Percentiles rank a stretch among this genome's conserved stretches.
phyloP scores from a whole-genome alignment of 2,329 filamentous ascomycete species.

The Colletotrichum scovillei region DNA sequence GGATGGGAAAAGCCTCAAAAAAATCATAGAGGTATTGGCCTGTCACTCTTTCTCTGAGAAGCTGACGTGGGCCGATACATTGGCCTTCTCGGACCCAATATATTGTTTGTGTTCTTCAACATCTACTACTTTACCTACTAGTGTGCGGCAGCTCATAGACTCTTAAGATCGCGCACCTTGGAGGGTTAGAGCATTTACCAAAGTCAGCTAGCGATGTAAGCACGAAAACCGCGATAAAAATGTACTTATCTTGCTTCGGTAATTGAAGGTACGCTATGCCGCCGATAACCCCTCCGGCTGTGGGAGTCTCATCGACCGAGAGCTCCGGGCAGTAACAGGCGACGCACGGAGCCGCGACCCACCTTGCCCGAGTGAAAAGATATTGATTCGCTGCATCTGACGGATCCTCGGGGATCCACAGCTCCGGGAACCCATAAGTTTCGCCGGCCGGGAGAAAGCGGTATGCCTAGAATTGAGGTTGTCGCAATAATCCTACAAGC shows the following conservation, averaged over 20 bases:
- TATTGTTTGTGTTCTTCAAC: too few relatives aligned
- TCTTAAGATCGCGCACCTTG: too few relatives aligned
- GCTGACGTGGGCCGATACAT: too few relatives aligned
- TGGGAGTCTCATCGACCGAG: not conserved
- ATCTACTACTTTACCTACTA: too few relatives aligned
- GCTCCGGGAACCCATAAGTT: not conserved
- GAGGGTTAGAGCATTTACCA: too few relatives aligned
- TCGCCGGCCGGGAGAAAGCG: not conserved
- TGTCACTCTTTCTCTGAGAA: too few relatives aligned
- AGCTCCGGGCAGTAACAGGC: not conserved
- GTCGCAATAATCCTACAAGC: not conserved
- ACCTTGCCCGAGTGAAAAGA: not conserved
- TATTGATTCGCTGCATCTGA: not conserved
- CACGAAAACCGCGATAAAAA: too few relatives aligned
- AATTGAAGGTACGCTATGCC: not conserved
- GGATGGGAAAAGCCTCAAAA: not conserved
- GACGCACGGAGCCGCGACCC: not conserved
- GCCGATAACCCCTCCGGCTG: not conserved
- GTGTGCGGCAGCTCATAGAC: too few relatives aligned
- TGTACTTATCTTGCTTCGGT: too few relatives aligned
- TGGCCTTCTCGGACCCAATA: too few relatives aligned
- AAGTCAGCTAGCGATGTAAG: too few relatives aligned
- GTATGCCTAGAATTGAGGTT: not conserved
- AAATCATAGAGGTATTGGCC: not conserved
- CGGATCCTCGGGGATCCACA: not conserved